Evolutionary conservation across 2,329 filamentous ascomycete species (phyloP).

Genomic region (Chrysoporthe austroafricana): DNA sequence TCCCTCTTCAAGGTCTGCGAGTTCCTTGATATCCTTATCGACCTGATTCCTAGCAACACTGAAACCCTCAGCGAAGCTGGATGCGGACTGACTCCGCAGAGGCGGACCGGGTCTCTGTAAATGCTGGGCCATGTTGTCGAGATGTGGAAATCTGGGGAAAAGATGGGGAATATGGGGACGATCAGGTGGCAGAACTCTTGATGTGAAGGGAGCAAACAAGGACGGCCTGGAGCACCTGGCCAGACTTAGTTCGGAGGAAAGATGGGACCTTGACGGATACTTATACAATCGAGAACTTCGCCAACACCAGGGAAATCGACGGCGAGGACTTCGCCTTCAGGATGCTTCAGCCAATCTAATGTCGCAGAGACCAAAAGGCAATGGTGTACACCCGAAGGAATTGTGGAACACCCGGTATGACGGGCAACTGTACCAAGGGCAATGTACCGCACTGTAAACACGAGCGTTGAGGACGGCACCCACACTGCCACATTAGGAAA

Average conservation of each 20-base stretch:
- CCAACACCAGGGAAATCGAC: constrained; percentile 4
- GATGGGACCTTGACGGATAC: constrained; percentile 19
- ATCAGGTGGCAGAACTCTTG: background rate
- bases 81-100: constrained; percentile 36
- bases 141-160: constrained; percentile 15
- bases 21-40: constrained; percentile 32
- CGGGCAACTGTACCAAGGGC: background rate
- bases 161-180: constrained; percentile 9
- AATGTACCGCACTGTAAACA: constrained; percentile 10
- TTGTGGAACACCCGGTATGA: constrained; percentile 21
- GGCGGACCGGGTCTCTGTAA: constrained; percentile 36
- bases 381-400: constrained; percentile 14
- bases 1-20: constrained; percentile 31
- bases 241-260: background rate
- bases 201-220: background rate
- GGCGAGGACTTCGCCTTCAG: constrained; percentile 9
- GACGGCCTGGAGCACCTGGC: background rate
- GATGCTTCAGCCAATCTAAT: constrained; percentile 14
- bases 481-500: constrained; percentile 6
- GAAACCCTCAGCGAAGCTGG: constrained; percentile 41
- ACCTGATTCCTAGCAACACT: constrained; percentile 37
- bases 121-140: constrained; percentile 28
- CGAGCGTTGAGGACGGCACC: background rate
- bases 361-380: constrained; percentile 10
- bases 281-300: constrained; percentile 22